Evolutionary conservation across 306 rosid species (phyloP), one percentile per base, ranked within the genome.

Genomic region (Prosopis cineraria): DNA sequence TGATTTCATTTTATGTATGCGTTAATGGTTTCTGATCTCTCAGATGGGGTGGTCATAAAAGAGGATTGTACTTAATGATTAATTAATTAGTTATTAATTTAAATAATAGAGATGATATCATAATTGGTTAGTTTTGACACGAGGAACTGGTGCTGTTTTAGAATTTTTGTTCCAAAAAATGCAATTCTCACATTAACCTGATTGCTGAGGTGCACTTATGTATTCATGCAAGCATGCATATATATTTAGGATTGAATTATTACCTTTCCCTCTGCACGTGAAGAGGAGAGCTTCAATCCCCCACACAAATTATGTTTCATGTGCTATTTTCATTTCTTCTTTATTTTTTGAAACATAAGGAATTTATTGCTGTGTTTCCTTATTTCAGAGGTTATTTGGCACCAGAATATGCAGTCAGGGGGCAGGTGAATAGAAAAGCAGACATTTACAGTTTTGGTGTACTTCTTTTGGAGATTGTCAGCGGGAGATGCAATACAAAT

Each of bases 361-460:
- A 80, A 76, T 41, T 79, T 59, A 59, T 58, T 36, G 67, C 50
- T 78, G 37, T 48, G 62, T 79, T 64, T 77, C 67, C 53, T 75
- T 75, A 64, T 84, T 86, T 72, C 73, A 96, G 99, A 79, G 99
- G 98, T 40, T 96, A 96, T 84, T 73, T 96, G 82, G 99, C 99
- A n/a, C 99, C 99, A 0, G 99, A 96, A 78, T 96, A 96, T 62
- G 99, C 99, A 2, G 84, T 96, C 47, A 84, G 91, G 27, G 98
- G 98, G 55, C 96, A 81, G 72, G 83, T 96, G 70, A 96, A 98
- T 6, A 77, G 94, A 72, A 96, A 84, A 89, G 91, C 97, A 47
- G 99, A 96, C 79, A 71, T 96, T 44, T 96, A 96, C 83, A 86
- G 99, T 74, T 96, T 90, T 17, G 99, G 99, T 14, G 99, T 93